phyloP scores from a whole-genome alignment of 352 stramenopile genomes.

The Aphanomyces stellatus region DNA sequence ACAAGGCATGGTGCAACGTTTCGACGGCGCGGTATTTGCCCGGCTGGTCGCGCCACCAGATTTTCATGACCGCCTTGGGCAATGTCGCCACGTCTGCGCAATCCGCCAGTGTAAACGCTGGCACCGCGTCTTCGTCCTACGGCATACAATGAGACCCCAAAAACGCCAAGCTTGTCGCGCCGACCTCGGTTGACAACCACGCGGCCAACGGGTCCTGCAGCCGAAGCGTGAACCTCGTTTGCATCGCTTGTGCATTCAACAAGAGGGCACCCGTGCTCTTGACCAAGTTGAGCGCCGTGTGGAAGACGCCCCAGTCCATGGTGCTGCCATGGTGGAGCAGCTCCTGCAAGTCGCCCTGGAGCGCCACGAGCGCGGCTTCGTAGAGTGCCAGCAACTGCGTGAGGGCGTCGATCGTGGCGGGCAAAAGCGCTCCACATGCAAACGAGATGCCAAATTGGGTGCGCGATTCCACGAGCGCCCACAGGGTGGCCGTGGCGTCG shows the following conservation, averaged over 20 bases:
- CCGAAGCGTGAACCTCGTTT: neutral
- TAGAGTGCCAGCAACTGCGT: neutral
- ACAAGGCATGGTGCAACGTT: neutral
- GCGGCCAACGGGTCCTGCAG: neutral
- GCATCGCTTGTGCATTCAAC: neutral
- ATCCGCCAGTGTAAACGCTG: neutral
- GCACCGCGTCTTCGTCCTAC: neutral
- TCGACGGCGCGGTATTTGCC: neutral
- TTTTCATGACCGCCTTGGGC: neutral
- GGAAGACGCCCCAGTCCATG: neutral
- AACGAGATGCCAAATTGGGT: neutral
- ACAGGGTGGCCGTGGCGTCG: neutral
- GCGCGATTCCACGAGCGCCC: neutral
- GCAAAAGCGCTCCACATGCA: neutral
- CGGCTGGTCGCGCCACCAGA: neutral
- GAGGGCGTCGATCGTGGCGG: conserved; percentile 1
- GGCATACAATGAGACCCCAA: too few relatives aligned
- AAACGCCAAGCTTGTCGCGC: too few relatives aligned
- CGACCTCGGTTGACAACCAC: neutral
- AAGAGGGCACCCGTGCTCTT: neutral
- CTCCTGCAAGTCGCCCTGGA: neutral
- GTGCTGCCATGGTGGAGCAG: too few relatives aligned
- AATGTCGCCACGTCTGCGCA: neutral
- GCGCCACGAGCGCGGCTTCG: neutral
- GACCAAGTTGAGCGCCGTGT: neutral